Evolutionary conservation across 495 filamentous ascomycete genomes (phyloP).

Genomic region (Xylaria cubensis): DNA sequence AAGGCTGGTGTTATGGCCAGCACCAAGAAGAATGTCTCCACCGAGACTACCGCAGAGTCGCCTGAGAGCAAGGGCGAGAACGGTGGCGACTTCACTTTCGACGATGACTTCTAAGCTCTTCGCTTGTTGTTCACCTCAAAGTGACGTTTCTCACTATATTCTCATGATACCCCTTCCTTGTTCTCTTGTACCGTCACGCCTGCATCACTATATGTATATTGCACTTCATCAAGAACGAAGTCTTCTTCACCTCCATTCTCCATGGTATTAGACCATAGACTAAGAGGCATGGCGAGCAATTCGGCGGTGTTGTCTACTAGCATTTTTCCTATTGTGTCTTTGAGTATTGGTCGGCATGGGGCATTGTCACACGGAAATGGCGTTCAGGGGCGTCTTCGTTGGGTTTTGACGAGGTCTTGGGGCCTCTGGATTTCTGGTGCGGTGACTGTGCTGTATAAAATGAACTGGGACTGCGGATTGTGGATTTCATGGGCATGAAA

Average conservation of each 20-base stretch:
- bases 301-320: slow-evolving; percentile 7
- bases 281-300: slow-evolving; percentile 28
- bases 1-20: slow-evolving; percentile 98
- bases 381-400: slow-evolving; percentile 3
- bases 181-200: not conserved
- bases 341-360: not conserved
- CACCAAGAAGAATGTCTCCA: slow-evolving; percentile 76
- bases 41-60: slow-evolving; percentile 52
- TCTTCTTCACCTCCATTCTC: not conserved
- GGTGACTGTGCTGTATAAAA: slow-evolving; percentile 2
- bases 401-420: not conserved
- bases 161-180: slow-evolving; percentile 40
- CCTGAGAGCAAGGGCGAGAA: slow-evolving; percentile 66
- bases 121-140: slow-evolving; percentile 12
- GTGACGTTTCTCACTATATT: slow-evolving; percentile 8
- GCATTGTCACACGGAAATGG: not conserved
- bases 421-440: not conserved
- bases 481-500: slow-evolving; percentile 6
- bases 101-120: slow-evolving; percentile 88
- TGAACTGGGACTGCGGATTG: not conserved
- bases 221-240: slow-evolving; percentile 14
- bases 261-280: slow-evolving; percentile 28
- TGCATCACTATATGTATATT: slow-evolving; percentile 24
- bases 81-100: slow-evolving; percentile 85
- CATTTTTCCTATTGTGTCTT: not conserved